Percentiles rank a stretch among this genome's conserved stretches.
Conservation (phyloP, 108 stramenopile genomes). For the Chaetoceros muelleri region DNA sequence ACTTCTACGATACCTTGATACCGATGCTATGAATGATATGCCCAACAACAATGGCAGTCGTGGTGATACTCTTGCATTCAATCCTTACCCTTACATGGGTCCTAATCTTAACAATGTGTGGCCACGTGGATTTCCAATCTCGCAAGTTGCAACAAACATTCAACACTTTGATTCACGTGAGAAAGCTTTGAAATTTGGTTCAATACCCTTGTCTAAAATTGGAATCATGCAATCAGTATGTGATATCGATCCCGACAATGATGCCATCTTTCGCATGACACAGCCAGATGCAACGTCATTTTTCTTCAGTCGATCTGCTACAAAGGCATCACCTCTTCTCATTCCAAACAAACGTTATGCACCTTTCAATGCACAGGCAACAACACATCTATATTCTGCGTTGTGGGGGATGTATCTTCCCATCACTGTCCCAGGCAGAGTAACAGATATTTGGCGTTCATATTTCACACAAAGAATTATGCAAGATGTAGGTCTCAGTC, state of each 20-base stretch:
- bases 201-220: neutral
- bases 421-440: slow-evolving; percentile 38
- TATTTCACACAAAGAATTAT: slow-evolving; percentile 38
- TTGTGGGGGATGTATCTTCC: slow-evolving; percentile 44
- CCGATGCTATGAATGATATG: too few relatives aligned
- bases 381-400: slow-evolving; percentile 19
- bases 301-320: slow-evolving; percentile 5
- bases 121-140: slow-evolving; percentile 56
- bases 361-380: slow-evolving; percentile 64
- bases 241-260: slow-evolving; percentile 45
- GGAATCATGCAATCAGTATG: slow-evolving; percentile 38
- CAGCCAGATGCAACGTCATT: slow-evolving; percentile 12
- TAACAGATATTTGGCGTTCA: slow-evolving; percentile 51
- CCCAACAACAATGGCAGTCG: too few relatives aligned
- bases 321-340: slow-evolving; percentile 2
- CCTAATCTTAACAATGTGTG: slow-evolving; percentile 18
- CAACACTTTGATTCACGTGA: slow-evolving; percentile 15
- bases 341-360: slow-evolving; percentile 7
- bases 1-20: too few relatives aligned
- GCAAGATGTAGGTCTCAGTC: neutral
- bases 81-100: slow-evolving; percentile 37
- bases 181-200: neutral
- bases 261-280: slow-evolving; percentile 46
- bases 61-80: slow-evolving; percentile 15
- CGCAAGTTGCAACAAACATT: too few relatives aligned